phyloP scores from a whole-genome alignment of 179 eudicot genomes.

The Silene vulgaris region DNA sequence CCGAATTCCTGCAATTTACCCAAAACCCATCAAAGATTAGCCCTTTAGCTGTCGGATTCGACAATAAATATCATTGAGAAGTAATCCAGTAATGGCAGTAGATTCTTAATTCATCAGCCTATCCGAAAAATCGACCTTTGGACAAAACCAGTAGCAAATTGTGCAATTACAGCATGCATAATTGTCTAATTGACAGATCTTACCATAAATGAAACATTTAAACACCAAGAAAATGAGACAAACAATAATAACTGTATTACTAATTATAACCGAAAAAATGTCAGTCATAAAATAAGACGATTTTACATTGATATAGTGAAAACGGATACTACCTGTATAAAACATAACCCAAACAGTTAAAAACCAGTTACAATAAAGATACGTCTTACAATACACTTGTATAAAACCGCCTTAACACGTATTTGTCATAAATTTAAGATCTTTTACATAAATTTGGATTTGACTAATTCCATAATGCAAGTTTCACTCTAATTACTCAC shows the following conservation, averaged over 20 bases:
- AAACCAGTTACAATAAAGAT: too few species aligned
- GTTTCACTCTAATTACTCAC: neutral
- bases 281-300: neutral
- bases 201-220: neutral
- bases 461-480: neutral
- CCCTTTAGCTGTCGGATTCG: neutral
- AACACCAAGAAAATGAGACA: neutral
- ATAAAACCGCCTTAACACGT: neutral
- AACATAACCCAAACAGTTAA: too few species aligned
- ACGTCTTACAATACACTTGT: too few species aligned
- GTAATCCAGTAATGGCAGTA: neutral
- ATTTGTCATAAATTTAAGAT: neutral
- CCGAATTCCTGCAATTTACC: conserved; percentile 35
- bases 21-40: conserved; percentile 25
- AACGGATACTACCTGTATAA: too few species aligned
- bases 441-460: neutral
- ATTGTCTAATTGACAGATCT: conserved; percentile 20
- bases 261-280: too few species aligned
- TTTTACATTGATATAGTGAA: too few species aligned
- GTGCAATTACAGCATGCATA: neutral
- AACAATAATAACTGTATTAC: neutral
- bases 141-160: neutral
- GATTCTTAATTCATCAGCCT: neutral
- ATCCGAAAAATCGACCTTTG: neutral
- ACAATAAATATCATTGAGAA: neutral